Evolutionary conservation across 257 asterid genomes (phyloP).

Genomic region (Linderniella brevidens): DNA sequence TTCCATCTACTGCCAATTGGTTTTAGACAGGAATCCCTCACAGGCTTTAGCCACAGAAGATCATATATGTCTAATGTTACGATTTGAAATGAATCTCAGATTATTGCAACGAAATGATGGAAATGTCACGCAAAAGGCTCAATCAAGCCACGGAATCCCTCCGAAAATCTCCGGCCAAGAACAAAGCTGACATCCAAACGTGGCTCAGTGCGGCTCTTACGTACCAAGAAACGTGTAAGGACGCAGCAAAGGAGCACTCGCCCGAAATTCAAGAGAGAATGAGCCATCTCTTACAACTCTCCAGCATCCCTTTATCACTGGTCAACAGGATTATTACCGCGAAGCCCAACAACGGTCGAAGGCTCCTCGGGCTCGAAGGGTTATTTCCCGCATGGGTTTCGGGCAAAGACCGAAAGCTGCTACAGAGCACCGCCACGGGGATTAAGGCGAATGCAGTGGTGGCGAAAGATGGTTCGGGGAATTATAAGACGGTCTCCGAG

Average conservation of each 20-base stretch:
- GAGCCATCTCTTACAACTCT: constrained; percentile 20
- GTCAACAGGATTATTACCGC: constrained; percentile 17
- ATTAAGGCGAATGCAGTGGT: constrained; percentile 28
- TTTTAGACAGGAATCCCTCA: no score
- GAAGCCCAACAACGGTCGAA: no score
- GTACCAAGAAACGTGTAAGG: constrained; percentile 38
- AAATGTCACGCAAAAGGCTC: constrained; percentile 23
- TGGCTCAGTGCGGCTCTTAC: constrained; percentile 48
- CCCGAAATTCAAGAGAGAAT: constrained; percentile 18
- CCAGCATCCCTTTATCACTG: constrained; percentile 26
- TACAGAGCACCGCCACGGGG: constrained; percentile 9
- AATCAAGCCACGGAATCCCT: constrained; percentile 26
- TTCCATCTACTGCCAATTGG: no score
- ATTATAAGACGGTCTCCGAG: constrained; percentile 32
- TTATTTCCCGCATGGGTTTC: constrained; percentile 34
- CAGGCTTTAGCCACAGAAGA: no score
- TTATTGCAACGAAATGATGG: constrained; percentile 23
- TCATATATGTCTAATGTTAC: no score
- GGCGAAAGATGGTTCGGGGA: constrained; percentile 46
- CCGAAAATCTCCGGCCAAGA: constrained; percentile 18
- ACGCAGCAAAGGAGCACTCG: constrained; percentile 14
- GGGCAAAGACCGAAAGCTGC: constrained; percentile 18
- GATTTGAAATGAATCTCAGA: no score
- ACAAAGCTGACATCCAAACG: constrained; percentile 38
- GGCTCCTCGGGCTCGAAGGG: constrained; percentile 6